These are phyloP conservation scores for Leccinum griseonigrum DNA, from an alignment of 1,284 basidiomycete genomes.

Conservation along the genomic window DNA sequence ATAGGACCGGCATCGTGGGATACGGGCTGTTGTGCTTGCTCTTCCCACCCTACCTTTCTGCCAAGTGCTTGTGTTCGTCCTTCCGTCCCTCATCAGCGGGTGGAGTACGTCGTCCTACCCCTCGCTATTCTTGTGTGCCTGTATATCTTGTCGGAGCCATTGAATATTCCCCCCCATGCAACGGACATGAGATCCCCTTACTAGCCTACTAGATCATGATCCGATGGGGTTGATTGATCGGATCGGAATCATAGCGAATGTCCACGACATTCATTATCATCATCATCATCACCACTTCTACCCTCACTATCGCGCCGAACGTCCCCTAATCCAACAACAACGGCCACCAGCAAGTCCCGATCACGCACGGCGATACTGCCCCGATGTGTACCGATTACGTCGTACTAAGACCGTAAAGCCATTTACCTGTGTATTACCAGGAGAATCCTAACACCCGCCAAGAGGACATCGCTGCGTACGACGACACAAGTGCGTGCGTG, in stretches of 20 bases:
- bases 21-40: neutral
- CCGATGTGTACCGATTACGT: no score
- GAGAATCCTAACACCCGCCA: no score
- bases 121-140: neutral
- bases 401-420: no score
- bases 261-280: neutral
- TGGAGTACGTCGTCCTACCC: neutral
- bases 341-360: no score
- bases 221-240: neutral
- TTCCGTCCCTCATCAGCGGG: neutral
- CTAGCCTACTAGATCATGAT: neutral
- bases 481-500: no score
- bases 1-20: constrained; percentile 33
- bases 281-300: neutral
- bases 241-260: neutral
- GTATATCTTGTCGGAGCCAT: neutral
- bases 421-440: no score
- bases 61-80: neutral
- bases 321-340: neutral
- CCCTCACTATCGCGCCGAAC: neutral
- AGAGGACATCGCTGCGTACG: no score
- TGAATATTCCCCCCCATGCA: neutral
- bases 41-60: neutral
- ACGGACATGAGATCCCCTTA: neutral
- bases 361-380: no score